Evolutionary conservation across 1,284 basidiomycete species (phyloP).

Genomic region (Cutaneotrichosporon cavernicola): DNA sequence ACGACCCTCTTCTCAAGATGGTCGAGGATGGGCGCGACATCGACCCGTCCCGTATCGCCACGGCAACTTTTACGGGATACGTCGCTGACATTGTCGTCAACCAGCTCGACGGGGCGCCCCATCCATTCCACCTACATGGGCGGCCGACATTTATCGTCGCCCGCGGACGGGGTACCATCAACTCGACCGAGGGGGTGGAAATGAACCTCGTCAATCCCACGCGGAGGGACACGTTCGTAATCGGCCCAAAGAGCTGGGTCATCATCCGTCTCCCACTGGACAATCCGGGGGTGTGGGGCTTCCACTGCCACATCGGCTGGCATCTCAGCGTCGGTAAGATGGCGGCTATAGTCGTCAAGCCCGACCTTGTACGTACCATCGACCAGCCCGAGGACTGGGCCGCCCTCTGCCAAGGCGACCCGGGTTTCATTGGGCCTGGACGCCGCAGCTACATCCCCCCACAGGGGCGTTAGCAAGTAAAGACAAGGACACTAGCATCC

Average conservation of each 20-base stretch:
- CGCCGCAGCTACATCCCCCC: constrained; percentile 1
- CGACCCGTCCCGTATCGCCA: constrained; percentile 23
- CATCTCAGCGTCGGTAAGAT: constrained; percentile 24
- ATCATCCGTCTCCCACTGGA: constrained; percentile 35
- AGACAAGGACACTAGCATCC: not conserved
- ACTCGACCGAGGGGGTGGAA: constrained; percentile 17
- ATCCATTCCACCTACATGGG: constrained; percentile 50
- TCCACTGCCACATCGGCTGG: constrained; percentile 40
- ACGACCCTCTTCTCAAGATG: constrained; percentile 40
- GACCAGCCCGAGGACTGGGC: constrained; percentile 22
- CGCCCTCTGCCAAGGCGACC: constrained; percentile 23
- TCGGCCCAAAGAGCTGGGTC: constrained; percentile 33
- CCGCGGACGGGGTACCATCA: constrained; percentile 41
- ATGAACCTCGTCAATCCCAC: constrained; percentile 47
- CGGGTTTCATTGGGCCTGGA: constrained; percentile 20
- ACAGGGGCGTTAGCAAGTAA: not conserved
- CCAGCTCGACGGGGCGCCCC: constrained; percentile 48
- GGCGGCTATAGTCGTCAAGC: constrained; percentile 27
- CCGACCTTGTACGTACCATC: constrained; percentile 17
- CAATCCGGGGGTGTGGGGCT: constrained; percentile 31
- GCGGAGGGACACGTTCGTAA: constrained; percentile 47
- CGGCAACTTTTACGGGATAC: not conserved
- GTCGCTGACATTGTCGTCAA: constrained; percentile 35
- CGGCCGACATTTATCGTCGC: constrained; percentile 40
- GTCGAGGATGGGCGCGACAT: constrained; percentile 30